phyloP scores from a whole-genome alignment of 1,284 basidiomycete species.

The Naganishia cerealis region DNA sequence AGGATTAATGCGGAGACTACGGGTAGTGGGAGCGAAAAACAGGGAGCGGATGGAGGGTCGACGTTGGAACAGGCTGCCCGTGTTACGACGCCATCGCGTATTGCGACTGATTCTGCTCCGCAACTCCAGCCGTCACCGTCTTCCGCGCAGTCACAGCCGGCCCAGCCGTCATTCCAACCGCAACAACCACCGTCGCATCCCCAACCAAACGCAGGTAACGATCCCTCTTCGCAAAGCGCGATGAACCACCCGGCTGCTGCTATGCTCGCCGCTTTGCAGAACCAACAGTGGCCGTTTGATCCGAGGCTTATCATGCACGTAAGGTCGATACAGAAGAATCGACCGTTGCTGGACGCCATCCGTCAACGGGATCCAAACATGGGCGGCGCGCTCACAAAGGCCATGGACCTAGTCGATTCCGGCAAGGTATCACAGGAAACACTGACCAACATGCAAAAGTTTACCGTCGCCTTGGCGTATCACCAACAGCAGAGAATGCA shows the following conservation, averaged over 20 bases:
- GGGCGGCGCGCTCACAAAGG: constrained; percentile 6
- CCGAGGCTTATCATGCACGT: constrained; percentile 38
- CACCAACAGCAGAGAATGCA: constrained; percentile 37
- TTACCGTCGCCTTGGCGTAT: constrained; percentile 28
- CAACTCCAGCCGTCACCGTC: constrained; percentile 26
- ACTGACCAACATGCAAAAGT: constrained; percentile 34
- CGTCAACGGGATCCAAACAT: constrained; percentile 24
- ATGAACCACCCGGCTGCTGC: constrained; percentile 25
- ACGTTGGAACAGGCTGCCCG: constrained; percentile 37
- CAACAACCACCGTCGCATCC: constrained; percentile 20
- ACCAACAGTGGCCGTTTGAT: constrained; percentile 35
- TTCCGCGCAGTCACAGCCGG: background rate
- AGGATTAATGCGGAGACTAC: background rate
- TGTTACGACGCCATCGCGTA: constrained; percentile 30
- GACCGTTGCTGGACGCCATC: constrained; percentile 33
- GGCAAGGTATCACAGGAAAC: constrained; percentile 34
- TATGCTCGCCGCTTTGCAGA: constrained; percentile 28
- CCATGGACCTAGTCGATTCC: constrained; percentile 36
- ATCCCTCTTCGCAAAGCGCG: constrained; percentile 8
- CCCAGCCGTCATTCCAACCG: no score
- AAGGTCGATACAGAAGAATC: constrained; percentile 37
- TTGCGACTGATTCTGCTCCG: constrained; percentile 29
- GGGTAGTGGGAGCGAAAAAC: constrained; percentile 7
- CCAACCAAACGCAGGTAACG: constrained; percentile 33
- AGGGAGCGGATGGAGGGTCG: constrained; percentile 27